These are phyloP conservation scores for Lactarius hengduanensis DNA, from an alignment of 768 basidiomycete species.

Conservation along the genomic window DNA sequence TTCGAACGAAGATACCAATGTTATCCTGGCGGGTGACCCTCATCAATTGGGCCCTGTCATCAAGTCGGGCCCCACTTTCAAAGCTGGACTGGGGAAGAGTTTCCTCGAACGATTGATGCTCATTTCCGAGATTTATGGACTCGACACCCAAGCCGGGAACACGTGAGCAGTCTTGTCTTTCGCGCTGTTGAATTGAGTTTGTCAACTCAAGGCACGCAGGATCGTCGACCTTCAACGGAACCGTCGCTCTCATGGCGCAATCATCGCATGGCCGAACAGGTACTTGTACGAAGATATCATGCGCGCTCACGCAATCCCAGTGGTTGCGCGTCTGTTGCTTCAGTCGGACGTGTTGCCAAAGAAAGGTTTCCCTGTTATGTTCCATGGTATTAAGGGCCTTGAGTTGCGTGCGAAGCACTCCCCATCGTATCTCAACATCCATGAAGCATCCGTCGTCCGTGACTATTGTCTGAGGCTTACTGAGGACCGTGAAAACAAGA, in stretches of 20 bases:
- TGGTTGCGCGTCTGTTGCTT: constrained; percentile 32
- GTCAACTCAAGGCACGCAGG: constrained; percentile 19
- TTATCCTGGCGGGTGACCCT: constrained; percentile 41
- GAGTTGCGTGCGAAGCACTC: constrained; percentile 38
- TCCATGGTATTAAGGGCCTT: constrained; percentile 37
- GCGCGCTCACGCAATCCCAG: constrained; percentile 32
- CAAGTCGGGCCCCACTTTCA: constrained; percentile 33
- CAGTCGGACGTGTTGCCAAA: constrained; percentile 34
- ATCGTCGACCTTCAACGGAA: constrained; percentile 24
- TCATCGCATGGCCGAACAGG: constrained; percentile 57
- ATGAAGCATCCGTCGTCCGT: constrained; percentile 39
- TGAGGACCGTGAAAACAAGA: constrained; percentile 31
- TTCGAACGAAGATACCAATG: constrained; percentile 37
- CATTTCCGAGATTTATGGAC: constrained; percentile 34
- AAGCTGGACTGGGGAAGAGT: constrained; percentile 36
- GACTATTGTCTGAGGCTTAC: constrained; percentile 36
- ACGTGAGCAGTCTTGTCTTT: constrained; percentile 33
- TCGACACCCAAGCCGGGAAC: constrained; percentile 27
- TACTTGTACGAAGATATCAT: constrained; percentile 40
- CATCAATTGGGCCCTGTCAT: constrained; percentile 42
- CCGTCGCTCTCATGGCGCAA: constrained; percentile 36
- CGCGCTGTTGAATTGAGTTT: neutral
- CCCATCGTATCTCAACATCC: constrained; percentile 42
- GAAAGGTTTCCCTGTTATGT: constrained; percentile 36
- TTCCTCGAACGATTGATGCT: constrained; percentile 40